Conservation (phyloP, 139 green algal genomes). For the Chlorella sp. region DNA sequence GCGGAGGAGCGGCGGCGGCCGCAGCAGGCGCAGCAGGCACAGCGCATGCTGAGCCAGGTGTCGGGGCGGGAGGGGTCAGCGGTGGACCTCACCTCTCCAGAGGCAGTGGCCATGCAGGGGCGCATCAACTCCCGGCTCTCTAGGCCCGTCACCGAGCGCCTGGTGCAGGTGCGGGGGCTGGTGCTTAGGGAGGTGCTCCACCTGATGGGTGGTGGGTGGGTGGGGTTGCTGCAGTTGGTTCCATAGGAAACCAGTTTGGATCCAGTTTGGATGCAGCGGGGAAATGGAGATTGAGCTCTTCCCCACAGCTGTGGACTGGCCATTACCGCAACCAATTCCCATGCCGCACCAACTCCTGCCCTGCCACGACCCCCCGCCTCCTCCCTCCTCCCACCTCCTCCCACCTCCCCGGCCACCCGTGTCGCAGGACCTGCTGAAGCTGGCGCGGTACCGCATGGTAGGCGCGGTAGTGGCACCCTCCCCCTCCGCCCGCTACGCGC, state of each 20-base stretch:
- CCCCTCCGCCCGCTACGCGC: neutral
- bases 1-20: neutral
- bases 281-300: too few species aligned
- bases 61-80: neutral
- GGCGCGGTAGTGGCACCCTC: constrained; percentile 23
- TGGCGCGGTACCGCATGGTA: constrained; percentile 76
- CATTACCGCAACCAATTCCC: too few species aligned
- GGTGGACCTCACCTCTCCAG: neutral
- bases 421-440: constrained; percentile 69
- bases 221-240: neutral
- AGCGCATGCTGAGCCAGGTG: neutral
- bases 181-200: too few species aligned
- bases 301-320: too few species aligned
- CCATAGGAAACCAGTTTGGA: too few species aligned
- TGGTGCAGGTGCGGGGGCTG: constrained; percentile 36
- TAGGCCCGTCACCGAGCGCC: constrained; percentile 41
- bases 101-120: constrained; percentile 9
- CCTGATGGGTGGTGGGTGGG: neutral
- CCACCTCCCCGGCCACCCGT: too few species aligned
- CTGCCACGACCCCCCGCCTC: too few species aligned
- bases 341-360: too few species aligned
- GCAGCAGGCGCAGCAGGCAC: neutral
- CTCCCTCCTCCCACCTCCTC: too few species aligned
- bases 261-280: too few species aligned
- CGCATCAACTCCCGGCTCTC: constrained; percentile 34